phyloP scores from a whole-genome alignment of 768 basidiomycete species.

The Podaxis sp. region DNA sequence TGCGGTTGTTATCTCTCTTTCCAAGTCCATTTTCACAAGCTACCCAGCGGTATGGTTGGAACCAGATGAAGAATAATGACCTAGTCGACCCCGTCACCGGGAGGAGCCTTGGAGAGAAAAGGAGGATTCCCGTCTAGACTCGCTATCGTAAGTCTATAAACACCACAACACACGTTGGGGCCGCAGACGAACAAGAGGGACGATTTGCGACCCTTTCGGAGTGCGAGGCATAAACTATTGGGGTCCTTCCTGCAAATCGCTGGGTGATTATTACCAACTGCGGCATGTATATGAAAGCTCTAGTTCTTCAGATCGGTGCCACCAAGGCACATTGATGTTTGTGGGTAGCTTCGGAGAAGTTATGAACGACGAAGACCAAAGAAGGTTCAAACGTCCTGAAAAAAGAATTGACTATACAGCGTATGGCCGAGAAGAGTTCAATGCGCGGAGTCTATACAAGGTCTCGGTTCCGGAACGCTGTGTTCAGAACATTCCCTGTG shows the following conservation, averaged over 20 bases:
- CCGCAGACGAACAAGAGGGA: not conserved
- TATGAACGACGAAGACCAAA: not conserved
- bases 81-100: not conserved
- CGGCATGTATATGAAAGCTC: not conserved
- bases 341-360: not conserved
- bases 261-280: slow-evolving; percentile 2
- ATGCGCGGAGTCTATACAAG: too few species aligned
- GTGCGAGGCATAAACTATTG: not conserved
- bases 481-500: not conserved
- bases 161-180: not conserved
- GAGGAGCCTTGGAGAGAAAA: not conserved
- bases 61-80: not conserved
- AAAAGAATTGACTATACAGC: not conserved
- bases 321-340: slow-evolving; percentile 1
- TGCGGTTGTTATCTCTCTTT: not conserved
- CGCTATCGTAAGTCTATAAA: not conserved
- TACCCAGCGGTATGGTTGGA: not conserved
- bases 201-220: slow-evolving; percentile 4
- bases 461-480: not conserved
- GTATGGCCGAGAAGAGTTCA: too few species aligned
- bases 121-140: not conserved
- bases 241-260: not conserved
- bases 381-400: not conserved
- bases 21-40: too few species aligned
- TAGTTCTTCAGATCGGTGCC: not conserved